These are phyloP conservation scores for Boletus vinaceobasis DNA, from an alignment of 768 basidiomycete genomes.

Conservation along the genomic window DNA sequence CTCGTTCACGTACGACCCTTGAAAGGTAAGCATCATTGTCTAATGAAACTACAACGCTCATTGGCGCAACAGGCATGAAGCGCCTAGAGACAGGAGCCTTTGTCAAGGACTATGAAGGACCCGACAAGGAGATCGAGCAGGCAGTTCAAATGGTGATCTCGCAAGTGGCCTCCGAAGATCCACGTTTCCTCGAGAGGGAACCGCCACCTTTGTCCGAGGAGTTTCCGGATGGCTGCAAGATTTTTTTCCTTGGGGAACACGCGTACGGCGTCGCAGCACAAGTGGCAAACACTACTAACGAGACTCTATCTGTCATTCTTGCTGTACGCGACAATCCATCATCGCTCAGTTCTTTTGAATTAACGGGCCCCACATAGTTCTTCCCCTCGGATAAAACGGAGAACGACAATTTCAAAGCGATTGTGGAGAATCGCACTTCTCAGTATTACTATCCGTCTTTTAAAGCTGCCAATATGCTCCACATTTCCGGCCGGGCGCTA, in stretches of 20 bases:
- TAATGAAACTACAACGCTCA: background rate
- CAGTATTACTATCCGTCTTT: constrained; percentile 76
- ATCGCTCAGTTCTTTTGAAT: background rate
- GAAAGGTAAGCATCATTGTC: constrained; percentile 57
- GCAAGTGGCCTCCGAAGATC: constrained; percentile 84
- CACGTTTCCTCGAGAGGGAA: constrained; percentile 76
- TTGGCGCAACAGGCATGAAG: constrained; percentile 63
- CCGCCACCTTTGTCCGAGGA: constrained; percentile 83
- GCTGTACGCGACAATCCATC: constrained; percentile 52
- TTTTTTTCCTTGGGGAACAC: constrained; percentile 94
- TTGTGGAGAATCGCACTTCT: constrained; percentile 50
- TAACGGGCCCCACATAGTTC: constrained; percentile 49
- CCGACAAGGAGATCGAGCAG: constrained; percentile 78
- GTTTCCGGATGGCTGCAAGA: constrained; percentile 84
- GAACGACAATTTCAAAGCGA: constrained; percentile 68
- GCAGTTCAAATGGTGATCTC: constrained; percentile 84
- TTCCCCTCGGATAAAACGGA: constrained; percentile 83
- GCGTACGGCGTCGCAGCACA: constrained; percentile 96
- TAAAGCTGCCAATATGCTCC: constrained; percentile 68
- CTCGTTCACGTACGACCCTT: constrained; percentile 87
- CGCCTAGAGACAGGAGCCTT: constrained; percentile 86
- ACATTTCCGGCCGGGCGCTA: constrained; percentile 73
- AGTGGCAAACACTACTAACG: constrained; percentile 68
- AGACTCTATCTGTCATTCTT: constrained; percentile 74
- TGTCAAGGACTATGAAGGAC: constrained; percentile 89